These are phyloP conservation scores for Hawksworthiomyces lignivorus DNA, from an alignment of 2,329 filamentous ascomycete species.

Conservation along the genomic window DNA sequence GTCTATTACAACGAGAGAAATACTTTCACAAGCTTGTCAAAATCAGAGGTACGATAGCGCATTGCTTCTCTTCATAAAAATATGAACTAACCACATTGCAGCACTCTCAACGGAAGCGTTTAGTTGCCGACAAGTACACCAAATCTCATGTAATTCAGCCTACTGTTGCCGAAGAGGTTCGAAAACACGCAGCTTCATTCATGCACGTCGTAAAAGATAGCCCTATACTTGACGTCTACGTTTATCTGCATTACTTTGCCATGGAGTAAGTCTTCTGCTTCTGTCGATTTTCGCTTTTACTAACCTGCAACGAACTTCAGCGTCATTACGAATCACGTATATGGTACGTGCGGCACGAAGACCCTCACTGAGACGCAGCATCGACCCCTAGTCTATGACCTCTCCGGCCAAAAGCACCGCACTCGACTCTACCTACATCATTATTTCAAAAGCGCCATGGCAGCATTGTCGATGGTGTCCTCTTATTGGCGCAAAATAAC, in stretches of 20 bases:
- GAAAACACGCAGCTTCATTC: background rate
- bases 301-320: background rate
- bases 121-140: background rate
- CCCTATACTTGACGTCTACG: background rate
- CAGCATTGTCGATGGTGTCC: background rate
- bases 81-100: background rate
- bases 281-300: background rate
- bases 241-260: background rate
- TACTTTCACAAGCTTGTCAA: background rate
- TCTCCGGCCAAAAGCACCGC: background rate
- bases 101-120: background rate
- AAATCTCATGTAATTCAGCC: constrained; percentile 1
- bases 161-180: background rate
- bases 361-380: background rate
- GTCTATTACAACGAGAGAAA: background rate
- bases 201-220: background rate
- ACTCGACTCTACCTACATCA: background rate
- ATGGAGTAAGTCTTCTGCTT: background rate
- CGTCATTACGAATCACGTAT: background rate
- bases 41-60: background rate
- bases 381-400: background rate
- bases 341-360: background rate
- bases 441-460: background rate
- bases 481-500: background rate
- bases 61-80: too few species aligned